Evolutionary conservation across 352 stramenopile species (phyloP), one percentile per base, ranked within the genome.

Genomic region (Phytopythium helicoides): DNA sequence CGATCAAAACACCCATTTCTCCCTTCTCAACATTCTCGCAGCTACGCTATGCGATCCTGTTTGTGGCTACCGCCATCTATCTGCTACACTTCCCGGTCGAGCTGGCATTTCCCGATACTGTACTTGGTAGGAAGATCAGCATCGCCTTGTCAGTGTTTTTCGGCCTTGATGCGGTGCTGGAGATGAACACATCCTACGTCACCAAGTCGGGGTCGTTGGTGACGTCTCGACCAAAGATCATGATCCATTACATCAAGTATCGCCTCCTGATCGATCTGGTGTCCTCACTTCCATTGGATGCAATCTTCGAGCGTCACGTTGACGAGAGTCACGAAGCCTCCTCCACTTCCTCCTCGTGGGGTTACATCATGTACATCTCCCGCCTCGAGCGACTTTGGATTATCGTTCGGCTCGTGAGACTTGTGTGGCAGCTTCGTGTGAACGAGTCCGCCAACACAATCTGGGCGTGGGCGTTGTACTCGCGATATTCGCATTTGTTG

Each of bases 31-130:
- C 33, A 0, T 25, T 71, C 1, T 64, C 62, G 6, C 64, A 66
- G 6, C 39, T 60, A 10, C 64, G 73, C 7, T 58, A 66, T 4
- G 31, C 41, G 0, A 10, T 67, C 3, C 42, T 77, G 2, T n/a
- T 74, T 31, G 8, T 71, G 21, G 47, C 52, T 6, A 66, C 71
- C 9, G 15, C 64, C 16, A 37, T 56, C 31, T 73, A 82, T 28
- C 41, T 71, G 0, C 33, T 83, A 6, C 63, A 52, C 19, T 73
- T 77, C 36, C 75, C 78, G 0, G 21, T 82, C 19, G 47, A 60
- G 1, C 53, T 69, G 3, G 73, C 71, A 2, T 87, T 82, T 58
- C 42, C 62, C 0, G 31, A 10, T 16, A 19, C 6, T 16, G 6
- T 3, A n/a, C 11, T 23, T 14, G 16, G 23, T 5, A 12, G 31